Evolutionary conservation across 805 yeast species (phyloP), one percentile per base, ranked within the genome.

Genomic region (Nakazawaea populi): DNA sequence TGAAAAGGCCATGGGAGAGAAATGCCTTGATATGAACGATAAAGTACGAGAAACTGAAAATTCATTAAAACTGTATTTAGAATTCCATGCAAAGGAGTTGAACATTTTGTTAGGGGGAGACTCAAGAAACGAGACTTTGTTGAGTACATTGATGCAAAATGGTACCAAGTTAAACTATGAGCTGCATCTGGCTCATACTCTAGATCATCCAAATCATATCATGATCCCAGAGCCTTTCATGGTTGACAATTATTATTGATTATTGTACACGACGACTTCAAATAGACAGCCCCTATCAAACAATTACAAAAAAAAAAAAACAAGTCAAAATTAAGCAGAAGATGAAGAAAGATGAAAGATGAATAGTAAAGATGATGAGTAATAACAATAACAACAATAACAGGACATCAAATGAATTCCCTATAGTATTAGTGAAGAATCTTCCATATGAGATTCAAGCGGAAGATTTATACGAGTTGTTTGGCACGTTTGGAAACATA

Each of bases 401-500:
- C 8, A 9, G 30, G 34, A 29, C 27, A 37, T 36, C 40, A 12
- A 31, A 31, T 5, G 65, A 64, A 34, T 67, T 65, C 32, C 72
- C 72, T 4, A 62, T 68, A 14, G 45, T 83, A 14, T 70, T 72
- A 53, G 81, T 81, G 32, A 80, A 79, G 60, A 83, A 83, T 58
- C 68, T 83, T 6, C 83, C 87, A 1, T 83, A 73, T 58, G 72
- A 72, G 29, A 69, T 76, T 1, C 65, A 76, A 4, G 55, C 75
- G 0, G 68, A 65, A 4, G 76, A 78, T 38, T 63, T 83, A 35
- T 80, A 75, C 56, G 75, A 73, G 30, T 65, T 82, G 6, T 76
- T 80, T 55, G 79, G 80, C 5, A 72, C 74, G 49, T 80, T 70
- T 59, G 88, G 87, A 1, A 72, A 74, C 42, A 72, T 83, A 29